These are phyloP conservation scores for Leersia perrieri DNA, from an alignment of 176 grass and related monocot species.

Conservation along the genomic window DNA sequence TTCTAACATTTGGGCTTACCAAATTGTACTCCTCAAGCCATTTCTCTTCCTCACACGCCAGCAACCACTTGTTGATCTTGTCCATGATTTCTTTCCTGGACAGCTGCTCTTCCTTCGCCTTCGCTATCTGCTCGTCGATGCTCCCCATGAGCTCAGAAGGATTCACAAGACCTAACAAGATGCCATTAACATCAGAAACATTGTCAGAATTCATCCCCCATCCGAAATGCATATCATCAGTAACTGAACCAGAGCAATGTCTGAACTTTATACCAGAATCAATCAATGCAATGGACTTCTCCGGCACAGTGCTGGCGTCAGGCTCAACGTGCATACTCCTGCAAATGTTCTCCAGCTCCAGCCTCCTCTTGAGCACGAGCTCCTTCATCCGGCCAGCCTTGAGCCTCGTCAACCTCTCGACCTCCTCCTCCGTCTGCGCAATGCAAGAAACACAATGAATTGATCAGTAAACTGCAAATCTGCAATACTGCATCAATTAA, in stretches of 20 bases:
- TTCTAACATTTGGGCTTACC: slow-evolving; percentile 18
- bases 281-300: slow-evolving; percentile 56
- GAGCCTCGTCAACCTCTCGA: slow-evolving; percentile 52
- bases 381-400: slow-evolving; percentile 67
- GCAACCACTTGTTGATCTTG: slow-evolving; percentile 64
- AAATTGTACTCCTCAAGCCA: slow-evolving; percentile 52
- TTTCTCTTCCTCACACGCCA: slow-evolving; percentile 63
- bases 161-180: slow-evolving; percentile 44
- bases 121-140: slow-evolving; percentile 57
- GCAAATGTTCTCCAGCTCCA: slow-evolving; percentile 65
- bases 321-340: slow-evolving; percentile 60
- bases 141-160: slow-evolving; percentile 55
- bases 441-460: not conserved
- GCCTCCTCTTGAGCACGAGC: slow-evolving; percentile 57
- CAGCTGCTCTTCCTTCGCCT: slow-evolving; percentile 42
- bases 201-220: not conserved
- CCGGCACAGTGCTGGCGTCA: slow-evolving; percentile 54
- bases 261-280: slow-evolving; percentile 46
- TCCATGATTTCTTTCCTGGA: slow-evolving; percentile 71
- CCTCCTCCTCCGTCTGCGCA: slow-evolving; percentile 48
- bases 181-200: not conserved
- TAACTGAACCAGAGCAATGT: not conserved
- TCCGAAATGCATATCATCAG: not conserved
- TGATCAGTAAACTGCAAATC: not conserved
- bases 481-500: too few species aligned